A percentile compares a stretch with the other conserved stretches of the same genome.
These are phyloP conservation scores for Schizothecium vesticola DNA, from an alignment of 495 filamentous ascomycete genomes.

Conservation along the genomic window DNA sequence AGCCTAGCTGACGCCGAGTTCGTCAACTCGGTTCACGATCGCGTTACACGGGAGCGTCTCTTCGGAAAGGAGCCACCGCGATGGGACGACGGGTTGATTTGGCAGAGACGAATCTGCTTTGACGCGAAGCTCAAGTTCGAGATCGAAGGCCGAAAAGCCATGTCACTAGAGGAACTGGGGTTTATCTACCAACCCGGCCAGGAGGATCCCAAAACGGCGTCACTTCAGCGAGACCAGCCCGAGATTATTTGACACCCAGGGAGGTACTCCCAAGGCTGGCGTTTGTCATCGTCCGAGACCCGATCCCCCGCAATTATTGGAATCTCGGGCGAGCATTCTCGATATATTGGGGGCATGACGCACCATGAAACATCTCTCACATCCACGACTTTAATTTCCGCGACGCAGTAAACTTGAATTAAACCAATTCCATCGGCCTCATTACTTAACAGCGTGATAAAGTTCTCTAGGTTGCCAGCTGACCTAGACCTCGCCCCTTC, in stretches of 20 bases:
- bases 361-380: not conserved
- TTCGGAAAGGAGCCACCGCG: conserved; percentile 56
- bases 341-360: not conserved
- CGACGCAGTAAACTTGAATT: not conserved
- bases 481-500: not conserved
- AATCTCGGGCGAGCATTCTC: not conserved
- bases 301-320: not conserved
- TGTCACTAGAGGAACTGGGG: conserved; percentile 39
- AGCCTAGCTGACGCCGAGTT: conserved; percentile 64
- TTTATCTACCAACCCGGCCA: conserved; percentile 30
- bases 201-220: not conserved
- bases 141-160: conserved; percentile 35
- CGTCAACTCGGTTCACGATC: conserved; percentile 63
- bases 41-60: conserved; percentile 36
- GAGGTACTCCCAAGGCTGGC: not conserved
- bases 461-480: no score
- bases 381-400: not conserved
- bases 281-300: not conserved
- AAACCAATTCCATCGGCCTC: no score
- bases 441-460: no score
- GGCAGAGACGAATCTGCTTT: conserved; percentile 45
- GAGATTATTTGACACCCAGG: not conserved
- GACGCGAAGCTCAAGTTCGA: conserved; percentile 45
- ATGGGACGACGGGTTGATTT: conserved; percentile 64
- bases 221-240: not conserved